A percentile compares a stretch with the other conserved stretches of the same genome.
Conservation (phyloP, 2,329 filamentous ascomycete species). For the Xylaria sp. region DNA sequence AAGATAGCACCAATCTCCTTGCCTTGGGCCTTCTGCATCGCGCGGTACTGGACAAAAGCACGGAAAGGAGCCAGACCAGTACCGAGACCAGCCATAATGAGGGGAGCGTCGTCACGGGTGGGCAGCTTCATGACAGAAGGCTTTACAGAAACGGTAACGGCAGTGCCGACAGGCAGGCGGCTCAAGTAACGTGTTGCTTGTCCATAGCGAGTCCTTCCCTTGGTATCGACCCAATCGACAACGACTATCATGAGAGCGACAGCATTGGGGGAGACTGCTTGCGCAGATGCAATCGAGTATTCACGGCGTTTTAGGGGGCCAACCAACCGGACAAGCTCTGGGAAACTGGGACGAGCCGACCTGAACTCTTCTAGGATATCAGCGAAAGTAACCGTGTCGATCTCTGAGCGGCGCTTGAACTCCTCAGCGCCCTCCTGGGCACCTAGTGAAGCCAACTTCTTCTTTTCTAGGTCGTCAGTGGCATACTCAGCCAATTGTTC, state of each 20-base stretch:
- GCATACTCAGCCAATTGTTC: conserved; percentile 90
- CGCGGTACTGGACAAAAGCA: conserved; percentile 97
- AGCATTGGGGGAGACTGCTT: conserved; percentile 89
- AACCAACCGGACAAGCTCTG: conserved; percentile 88
- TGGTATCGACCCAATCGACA: conserved; percentile 91
- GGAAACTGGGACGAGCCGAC: conserved; percentile 87
- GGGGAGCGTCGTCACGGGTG: conserved; percentile 82
- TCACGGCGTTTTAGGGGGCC: conserved; percentile 93
- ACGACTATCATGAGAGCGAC: conserved; percentile 97
- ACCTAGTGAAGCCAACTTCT: conserved; percentile 78
- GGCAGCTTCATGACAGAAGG: conserved; percentile 99
- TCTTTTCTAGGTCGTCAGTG: conserved; percentile 82
- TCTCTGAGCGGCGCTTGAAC: conserved; percentile 91
- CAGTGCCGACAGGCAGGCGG: conserved; percentile 75
- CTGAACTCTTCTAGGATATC: conserved; percentile 90
- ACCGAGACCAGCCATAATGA: conserved; percentile 99
- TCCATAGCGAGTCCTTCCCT: conserved; percentile 88
- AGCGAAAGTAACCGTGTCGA: conserved; percentile 90
- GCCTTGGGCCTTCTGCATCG: conserved; percentile 97
- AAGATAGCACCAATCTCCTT: conserved; percentile 94
- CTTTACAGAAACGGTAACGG: conserved; percentile 93
- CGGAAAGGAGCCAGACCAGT: conserved; percentile 99
- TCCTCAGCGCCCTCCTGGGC: conserved; percentile 83
- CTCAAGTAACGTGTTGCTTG: conserved; percentile 93
- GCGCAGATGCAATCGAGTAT: conserved; percentile 98